Base-by-base conservation (phyloP, 352 stramenopile genomes). In the Paralagenidium karlingii region DNA sequence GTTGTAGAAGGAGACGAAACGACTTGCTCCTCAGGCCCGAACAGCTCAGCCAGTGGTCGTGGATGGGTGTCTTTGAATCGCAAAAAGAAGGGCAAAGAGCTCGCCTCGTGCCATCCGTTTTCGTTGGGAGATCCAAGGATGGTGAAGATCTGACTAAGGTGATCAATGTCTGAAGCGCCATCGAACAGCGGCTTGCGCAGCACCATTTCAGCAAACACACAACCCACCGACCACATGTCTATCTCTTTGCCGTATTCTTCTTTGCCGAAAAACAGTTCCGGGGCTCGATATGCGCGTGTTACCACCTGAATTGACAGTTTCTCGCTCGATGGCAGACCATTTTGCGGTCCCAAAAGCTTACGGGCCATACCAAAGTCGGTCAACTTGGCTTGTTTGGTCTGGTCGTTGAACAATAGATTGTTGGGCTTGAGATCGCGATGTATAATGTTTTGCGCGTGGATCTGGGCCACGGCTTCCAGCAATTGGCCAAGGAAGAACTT, bases 401-500 rank as follows among this genome's bases (percentile, higher is more conserved):
- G 42, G 28, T 56, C 53, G 9, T 58, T 68, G 29, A 88, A 49
- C 39, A 90, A 47, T 24, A 87, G 38, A 31, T 90, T 87, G 59
- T 87, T 86, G 27, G 77, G 77, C 47, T 90, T 90, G 21, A 90
- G 44, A 33, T 90, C 76, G 18, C 76, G 73, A 38, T 90, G 76
- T 13, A 90, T 30, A 31, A 90, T 74, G 11, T 61, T 43, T 3
- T 60, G 54, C 6, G 38, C 24, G 31, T 87, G 70, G 13, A 85
- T 60, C 46, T 86, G 59, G 16, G 58, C 28, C 15, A 90, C 68
- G 19, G 68, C 74, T 12, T 49, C 38, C 11, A 87, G 45, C 15
- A 87, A 46, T 68, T 84, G 84, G 20, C 53, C 59, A 29, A 90
- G 57, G n/a, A n/a, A n/a, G n/a, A n/a, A n/a, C n/a, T n/a, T n/a